Percentiles rank a stretch among this genome's conserved stretches.
These are phyloP conservation scores for Diplocarpon rosae DNA, from an alignment of 2,329 filamentous ascomycete species.

Conservation along the genomic window DNA sequence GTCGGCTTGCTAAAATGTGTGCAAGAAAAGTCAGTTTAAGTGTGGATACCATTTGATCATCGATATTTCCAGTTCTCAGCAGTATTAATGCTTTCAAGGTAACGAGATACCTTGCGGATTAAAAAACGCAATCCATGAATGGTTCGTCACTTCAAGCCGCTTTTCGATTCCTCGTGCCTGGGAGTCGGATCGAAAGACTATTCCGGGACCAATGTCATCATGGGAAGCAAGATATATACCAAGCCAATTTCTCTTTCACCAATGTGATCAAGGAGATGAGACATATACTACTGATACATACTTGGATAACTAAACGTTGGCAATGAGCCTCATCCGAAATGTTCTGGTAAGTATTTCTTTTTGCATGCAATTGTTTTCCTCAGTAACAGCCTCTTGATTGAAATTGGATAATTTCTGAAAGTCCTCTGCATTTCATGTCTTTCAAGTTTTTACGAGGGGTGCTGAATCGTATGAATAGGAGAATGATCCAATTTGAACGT, in stretches of 20 bases:
- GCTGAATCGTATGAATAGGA: constrained; percentile 1
- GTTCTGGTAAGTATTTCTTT: too few relatives aligned
- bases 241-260: neutral
- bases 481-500: neutral
- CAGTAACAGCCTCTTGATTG: too few relatives aligned
- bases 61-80: constrained; percentile 4
- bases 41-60: too few relatives aligned
- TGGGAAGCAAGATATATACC: constrained; percentile 1
- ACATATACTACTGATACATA: constrained; percentile 1
- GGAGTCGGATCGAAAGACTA: neutral
- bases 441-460: neutral
- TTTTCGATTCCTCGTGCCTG: neutral
- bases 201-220: neutral
- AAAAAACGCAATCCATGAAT: neutral
- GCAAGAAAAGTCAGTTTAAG: too few relatives aligned
- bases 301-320: too few relatives aligned
- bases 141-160: neutral
- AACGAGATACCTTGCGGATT: neutral
- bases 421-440: too few relatives aligned
- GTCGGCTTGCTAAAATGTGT: too few relatives aligned
- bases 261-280: neutral
- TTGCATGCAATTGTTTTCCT: too few relatives aligned
- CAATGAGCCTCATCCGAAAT: too few relatives aligned
- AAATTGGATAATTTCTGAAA: too few relatives aligned
- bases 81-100: constrained; percentile 2